Evolutionary conservation across 2,329 filamentous ascomycete species (phyloP), one percentile per base, ranked within the genome.

Genomic region (Sporothrix sp.): DNA sequence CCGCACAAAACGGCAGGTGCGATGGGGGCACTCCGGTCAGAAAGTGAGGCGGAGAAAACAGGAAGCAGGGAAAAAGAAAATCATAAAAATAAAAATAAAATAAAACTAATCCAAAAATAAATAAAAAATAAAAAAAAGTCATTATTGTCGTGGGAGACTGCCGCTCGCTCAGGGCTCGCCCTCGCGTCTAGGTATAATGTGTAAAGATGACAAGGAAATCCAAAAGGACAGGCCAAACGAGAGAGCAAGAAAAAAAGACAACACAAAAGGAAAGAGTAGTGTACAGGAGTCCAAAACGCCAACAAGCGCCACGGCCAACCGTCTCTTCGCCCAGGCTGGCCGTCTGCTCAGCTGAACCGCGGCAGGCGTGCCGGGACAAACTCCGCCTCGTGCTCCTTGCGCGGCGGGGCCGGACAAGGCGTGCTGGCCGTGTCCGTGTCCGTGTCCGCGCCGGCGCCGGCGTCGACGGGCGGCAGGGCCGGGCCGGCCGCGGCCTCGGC

Each of bases 341-440:
- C 2, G 10, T 25, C 21, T 13, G n/a, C 27, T 21, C 27, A 49
- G 27, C 25, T 33, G 65, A 82, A 78, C 49, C 71, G 70, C 33
- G 79, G 79, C 53, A 83, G 62, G 52, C 78, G 69, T 32, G 79
- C 79, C 4, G 79, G 78, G 20, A 82, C 67, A 57, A 82, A 82
- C 2, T 65, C 64, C 18, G 61, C 57, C 10, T 33, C 52, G 27
- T 25, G 25, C 38, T n/a, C 50, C 23, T 37, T 33, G 8, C 39
- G 45, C n/a, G 44, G 35, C n/a, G 14, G n/a, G 33, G 13, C 32
- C 9, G 44, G 44, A 11, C 35, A 11, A 14, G 38, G 30, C 21
- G 48, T n/a, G 7, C 30, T n/a, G 16, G 13, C 33, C 11, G 27
- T 35, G 13, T 28, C n/a, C 14, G 11, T 36, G 20, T 25, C 30